Conservation (phyloP, 768 basidiomycete species). For the Suillus hirtellus region DNA sequence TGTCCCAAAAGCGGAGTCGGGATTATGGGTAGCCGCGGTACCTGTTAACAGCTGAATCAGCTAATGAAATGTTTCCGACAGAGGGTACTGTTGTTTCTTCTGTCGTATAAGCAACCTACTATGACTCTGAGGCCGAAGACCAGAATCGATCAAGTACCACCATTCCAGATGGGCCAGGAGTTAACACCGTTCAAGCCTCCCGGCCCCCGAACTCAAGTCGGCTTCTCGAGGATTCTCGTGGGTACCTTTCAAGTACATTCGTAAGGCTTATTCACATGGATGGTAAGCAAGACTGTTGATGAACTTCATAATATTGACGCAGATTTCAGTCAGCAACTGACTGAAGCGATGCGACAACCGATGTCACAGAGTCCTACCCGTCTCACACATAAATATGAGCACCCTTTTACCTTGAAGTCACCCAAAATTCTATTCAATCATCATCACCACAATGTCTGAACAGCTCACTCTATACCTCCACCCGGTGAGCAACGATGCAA, state of each 20-base stretch:
- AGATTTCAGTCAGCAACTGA: neutral
- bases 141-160: no score
- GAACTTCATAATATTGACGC: neutral
- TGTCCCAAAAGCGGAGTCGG: no score
- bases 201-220: no score
- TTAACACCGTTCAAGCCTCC: no score
- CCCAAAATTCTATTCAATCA: neutral
- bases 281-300: neutral
- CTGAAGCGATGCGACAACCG: neutral
- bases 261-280: neutral
- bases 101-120: no score
- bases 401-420: neutral
- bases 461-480: constrained; percentile 44
- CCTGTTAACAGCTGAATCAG: no score
- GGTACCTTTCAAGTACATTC: neutral
- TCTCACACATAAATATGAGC: constrained; percentile 4
- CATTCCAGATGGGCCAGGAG: no score
- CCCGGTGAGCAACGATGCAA: constrained; percentile 33
- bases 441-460: constrained; percentile 19
- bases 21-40: no score
- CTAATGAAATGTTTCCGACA: no score
- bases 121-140: no score
- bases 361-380: constrained; percentile 1
- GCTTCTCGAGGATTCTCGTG: neutral
- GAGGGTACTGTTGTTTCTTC: no score